Conservation (phyloP, 2,329 filamentous ascomycete species). For the Eurotiales sp. region DNA sequence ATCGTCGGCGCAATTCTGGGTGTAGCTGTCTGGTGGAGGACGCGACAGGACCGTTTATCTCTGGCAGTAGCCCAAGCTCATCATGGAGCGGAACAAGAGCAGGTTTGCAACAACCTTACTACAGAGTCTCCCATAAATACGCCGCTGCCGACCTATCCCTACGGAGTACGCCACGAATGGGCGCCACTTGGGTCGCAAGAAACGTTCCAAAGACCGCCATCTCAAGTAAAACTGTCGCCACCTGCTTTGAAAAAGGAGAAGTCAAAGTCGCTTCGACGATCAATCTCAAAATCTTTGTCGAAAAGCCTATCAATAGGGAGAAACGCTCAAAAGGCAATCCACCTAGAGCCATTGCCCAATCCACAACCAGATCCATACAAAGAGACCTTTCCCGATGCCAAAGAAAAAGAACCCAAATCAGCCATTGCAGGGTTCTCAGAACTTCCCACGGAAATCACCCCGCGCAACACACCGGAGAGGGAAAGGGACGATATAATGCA, state of each 20-base stretch:
- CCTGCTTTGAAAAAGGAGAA: conserved; percentile 21
- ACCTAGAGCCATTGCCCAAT: conserved; percentile 12
- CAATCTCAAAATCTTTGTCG: conserved; percentile 33
- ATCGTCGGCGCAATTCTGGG: conserved; percentile 29
- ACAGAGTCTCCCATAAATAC: conserved; percentile 25
- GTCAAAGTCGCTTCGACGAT: conserved; percentile 29
- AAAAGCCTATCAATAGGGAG: conserved; percentile 25
- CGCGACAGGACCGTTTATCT: conserved; percentile 31
- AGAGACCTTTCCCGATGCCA: conserved; percentile 22
- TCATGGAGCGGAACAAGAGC: conserved; percentile 25
- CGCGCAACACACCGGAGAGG: conserved; percentile 33
- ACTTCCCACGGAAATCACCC: conserved; percentile 34
- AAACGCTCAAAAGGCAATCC: conserved; percentile 20
- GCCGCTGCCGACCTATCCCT: conserved; percentile 29
- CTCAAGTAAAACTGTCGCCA: conserved; percentile 9
- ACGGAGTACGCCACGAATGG: conserved; percentile 34
- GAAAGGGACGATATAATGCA: conserved; percentile 21
- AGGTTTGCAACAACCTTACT: conserved; percentile 22
- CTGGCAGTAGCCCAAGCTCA: conserved; percentile 23
- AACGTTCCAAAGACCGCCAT: conserved; percentile 20
- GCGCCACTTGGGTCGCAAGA: conserved; percentile 31
- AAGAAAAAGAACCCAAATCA: conserved; percentile 30
- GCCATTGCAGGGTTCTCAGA: conserved; percentile 33
- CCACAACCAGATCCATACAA: conserved; percentile 28
- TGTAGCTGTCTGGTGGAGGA: conserved; percentile 33